Percentiles rank a stretch among this genome's conserved stretches.
phyloP scores from a whole-genome alignment of 2,329 filamentous ascomycete genomes.

The Neurospora sp. region DNA sequence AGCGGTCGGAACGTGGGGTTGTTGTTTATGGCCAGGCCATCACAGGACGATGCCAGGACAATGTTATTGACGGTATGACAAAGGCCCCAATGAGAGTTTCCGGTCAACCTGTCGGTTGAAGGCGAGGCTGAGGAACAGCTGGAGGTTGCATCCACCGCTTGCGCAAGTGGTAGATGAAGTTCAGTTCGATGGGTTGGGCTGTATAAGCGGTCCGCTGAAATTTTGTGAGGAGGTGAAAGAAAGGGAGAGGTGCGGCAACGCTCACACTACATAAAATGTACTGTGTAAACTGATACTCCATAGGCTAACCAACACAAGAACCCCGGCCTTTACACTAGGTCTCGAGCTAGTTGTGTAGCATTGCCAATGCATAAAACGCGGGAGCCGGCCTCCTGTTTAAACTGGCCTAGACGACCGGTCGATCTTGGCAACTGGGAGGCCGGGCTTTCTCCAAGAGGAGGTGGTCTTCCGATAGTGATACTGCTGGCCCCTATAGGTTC shows the following conservation, averaged over 20 bases:
- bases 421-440: slow-evolving; percentile 7
- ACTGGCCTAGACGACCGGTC: slow-evolving; percentile 4
- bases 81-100: background rate
- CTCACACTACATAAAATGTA: background rate
- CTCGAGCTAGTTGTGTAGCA: background rate
- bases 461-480: background rate
- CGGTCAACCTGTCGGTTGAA: slow-evolving; percentile 8
- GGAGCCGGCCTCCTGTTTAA: slow-evolving; percentile 18
- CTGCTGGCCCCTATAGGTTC: background rate
- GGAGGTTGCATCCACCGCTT: slow-evolving; percentile 6
- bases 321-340: slow-evolving; percentile 8
- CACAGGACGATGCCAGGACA: background rate
- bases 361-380: slow-evolving; percentile 17
- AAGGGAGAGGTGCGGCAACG: slow-evolving; percentile 9
- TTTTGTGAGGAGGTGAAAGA: slow-evolving; percentile 5
- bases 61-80: background rate
- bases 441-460: slow-evolving; percentile 6
- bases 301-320: slow-evolving; percentile 9
- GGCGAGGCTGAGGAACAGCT: slow-evolving; percentile 13
- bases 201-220: slow-evolving; percentile 4
- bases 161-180: slow-evolving; percentile 4
- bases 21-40: slow-evolving; percentile 3
- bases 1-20: background rate
- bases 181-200: slow-evolving; percentile 5
- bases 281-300: background rate